These are phyloP conservation scores for Ogataea corticis DNA, from an alignment of 805 yeast genomes.

Conservation along the genomic window DNA sequence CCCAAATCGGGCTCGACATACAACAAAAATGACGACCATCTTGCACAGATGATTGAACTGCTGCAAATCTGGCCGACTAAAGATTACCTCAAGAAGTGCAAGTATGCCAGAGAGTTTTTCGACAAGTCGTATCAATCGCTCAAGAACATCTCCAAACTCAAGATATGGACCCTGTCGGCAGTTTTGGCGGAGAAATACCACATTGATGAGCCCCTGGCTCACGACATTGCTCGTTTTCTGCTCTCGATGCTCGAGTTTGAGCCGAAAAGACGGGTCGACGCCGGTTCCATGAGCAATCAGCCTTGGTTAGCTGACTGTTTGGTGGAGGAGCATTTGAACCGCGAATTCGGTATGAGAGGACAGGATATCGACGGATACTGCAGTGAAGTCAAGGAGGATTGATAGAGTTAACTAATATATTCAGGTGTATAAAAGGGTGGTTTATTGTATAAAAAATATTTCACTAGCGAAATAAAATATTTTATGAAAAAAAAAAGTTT, in stretches of 20 bases:
- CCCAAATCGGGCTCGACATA: constrained; percentile 52
- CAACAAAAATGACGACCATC: constrained; percentile 59
- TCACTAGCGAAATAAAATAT: not conserved
- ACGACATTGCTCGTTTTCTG: constrained; percentile 47
- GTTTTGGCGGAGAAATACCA: constrained; percentile 53
- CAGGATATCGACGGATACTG: constrained; percentile 36
- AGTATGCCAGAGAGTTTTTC: constrained; percentile 42
- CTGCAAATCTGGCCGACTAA: constrained; percentile 38
- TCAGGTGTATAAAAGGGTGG: not conserved
- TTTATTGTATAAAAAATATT: not conserved
- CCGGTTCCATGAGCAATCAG: constrained; percentile 53
- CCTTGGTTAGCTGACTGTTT: constrained; percentile 46
- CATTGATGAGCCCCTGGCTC: constrained; percentile 39
- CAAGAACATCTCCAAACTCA: constrained; percentile 46
- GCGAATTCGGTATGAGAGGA: constrained; percentile 34
- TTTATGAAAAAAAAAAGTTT: not conserved
- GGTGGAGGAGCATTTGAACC: constrained; percentile 24
- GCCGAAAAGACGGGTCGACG: constrained; percentile 53
- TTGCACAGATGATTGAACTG: constrained; percentile 62
- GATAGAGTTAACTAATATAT: not conserved
- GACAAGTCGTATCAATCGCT: constrained; percentile 37
- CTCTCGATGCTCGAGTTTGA: constrained; percentile 50
- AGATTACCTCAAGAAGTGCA: constrained; percentile 42
- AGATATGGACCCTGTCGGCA: constrained; percentile 51
- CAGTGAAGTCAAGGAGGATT: constrained; percentile 18